A percentile compares a stretch with the other conserved stretches of the same genome.
These are phyloP conservation scores for Phytophthora crassamura DNA, from an alignment of 352 stramenopile species.

Conservation along the genomic window DNA sequence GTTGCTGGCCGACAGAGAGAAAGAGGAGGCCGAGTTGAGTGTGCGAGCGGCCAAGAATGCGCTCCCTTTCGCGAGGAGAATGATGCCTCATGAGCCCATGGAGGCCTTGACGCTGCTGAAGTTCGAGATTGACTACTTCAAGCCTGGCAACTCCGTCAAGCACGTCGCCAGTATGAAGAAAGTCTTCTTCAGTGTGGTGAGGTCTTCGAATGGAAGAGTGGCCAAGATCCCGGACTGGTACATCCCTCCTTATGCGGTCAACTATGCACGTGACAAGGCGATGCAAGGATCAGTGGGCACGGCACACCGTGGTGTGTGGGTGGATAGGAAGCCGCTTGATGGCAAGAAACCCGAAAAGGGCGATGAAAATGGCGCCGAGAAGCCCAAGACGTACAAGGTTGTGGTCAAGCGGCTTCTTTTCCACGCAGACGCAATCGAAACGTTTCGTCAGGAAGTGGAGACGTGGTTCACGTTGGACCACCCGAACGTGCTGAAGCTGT, in stretches of 20 bases:
- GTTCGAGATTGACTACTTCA: constrained; percentile 44
- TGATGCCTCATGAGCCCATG: constrained; percentile 40
- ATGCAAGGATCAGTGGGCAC: constrained; percentile 22
- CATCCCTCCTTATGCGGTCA: constrained; percentile 30
- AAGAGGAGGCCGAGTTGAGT: constrained; percentile 25
- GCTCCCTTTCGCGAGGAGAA: constrained; percentile 36
- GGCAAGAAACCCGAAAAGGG: constrained; percentile 13
- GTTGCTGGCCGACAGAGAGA: constrained; percentile 9
- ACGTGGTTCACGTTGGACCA: too few relatives aligned
- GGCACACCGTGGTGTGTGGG: constrained; percentile 20
- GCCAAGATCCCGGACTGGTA: constrained; percentile 42
- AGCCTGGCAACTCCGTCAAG: constrained; percentile 23
- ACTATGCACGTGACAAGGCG: constrained; percentile 14
- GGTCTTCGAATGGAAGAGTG: constrained; percentile 39
- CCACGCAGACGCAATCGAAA: constrained; percentile 30
- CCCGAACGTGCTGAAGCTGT: constrained; percentile 38
- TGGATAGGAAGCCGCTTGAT: constrained; percentile 17
- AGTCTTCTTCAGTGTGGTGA: constrained; percentile 41
- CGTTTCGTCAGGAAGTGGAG: constrained; percentile 39
- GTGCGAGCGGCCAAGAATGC: constrained; percentile 30
- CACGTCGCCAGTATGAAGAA: constrained; percentile 46
- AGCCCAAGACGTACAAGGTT: constrained; percentile 3
- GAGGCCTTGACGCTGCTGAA: constrained; percentile 45
- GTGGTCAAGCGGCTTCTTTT: constrained; percentile 26
- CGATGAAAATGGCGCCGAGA: neutral